Conservation (phyloP, 768 basidiomycete species). For the Pleurotus djamor region DNA sequence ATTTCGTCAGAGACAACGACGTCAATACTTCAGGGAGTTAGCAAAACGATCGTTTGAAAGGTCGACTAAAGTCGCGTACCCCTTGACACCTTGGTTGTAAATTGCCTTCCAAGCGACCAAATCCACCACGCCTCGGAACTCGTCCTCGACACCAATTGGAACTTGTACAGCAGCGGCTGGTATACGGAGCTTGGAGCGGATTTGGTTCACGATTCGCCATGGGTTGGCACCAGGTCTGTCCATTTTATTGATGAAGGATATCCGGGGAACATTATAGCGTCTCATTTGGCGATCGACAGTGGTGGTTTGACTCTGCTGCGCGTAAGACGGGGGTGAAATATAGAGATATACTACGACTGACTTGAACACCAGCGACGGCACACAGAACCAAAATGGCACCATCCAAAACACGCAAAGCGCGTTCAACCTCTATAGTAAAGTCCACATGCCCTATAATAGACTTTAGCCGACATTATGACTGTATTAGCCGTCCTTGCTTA, state of each 20-base stretch:
- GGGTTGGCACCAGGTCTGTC: slow-evolving; percentile 98
- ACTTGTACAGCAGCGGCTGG: slow-evolving; percentile 94
- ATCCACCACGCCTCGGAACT: slow-evolving; percentile 90
- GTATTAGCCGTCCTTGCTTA: slow-evolving; percentile 21
- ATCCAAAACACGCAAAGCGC: slow-evolving; percentile 93
- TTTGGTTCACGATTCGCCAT: slow-evolving; percentile 91
- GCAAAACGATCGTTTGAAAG: not conserved
- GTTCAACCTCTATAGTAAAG: slow-evolving; percentile 99
- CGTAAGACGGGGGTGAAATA: not conserved
- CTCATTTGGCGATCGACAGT: slow-evolving; percentile 99
- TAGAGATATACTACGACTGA: slow-evolving; percentile 19
- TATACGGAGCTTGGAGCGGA: slow-evolving; percentile 88
- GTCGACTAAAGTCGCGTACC: slow-evolving; percentile 45
- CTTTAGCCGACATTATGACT: not conserved
- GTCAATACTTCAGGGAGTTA: slow-evolving; percentile 47
- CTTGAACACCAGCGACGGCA: slow-evolving; percentile 96
- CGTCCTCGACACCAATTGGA: slow-evolving; percentile 89
- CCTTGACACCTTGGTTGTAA: slow-evolving; percentile 94
- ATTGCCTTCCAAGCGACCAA: slow-evolving; percentile 92
- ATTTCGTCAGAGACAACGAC: slow-evolving; percentile 87
- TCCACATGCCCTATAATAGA: slow-evolving; percentile 86
- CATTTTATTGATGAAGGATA: slow-evolving; percentile 99
- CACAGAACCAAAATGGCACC: slow-evolving; percentile 96
- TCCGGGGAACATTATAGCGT: slow-evolving; percentile 91
- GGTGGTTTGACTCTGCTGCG: slow-evolving; percentile 86